Conservation (phyloP, 2,329 filamentous ascomycete species). For the Alternaria sp. region DNA sequence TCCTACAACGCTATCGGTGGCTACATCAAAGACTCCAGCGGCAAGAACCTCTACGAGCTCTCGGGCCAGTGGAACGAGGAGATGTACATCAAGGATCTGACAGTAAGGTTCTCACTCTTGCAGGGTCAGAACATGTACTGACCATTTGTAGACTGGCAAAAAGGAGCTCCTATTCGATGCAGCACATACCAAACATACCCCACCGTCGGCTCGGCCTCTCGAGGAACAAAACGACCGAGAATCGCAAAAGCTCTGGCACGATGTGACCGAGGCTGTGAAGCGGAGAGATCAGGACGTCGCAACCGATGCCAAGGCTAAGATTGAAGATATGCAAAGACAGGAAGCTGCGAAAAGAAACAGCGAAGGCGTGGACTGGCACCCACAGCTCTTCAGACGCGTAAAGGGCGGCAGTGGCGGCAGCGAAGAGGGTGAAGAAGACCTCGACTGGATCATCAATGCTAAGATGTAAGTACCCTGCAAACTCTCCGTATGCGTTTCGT, state of each 20-base stretch:
- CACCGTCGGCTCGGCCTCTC: constrained; percentile 75
- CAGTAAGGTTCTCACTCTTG: constrained; percentile 58
- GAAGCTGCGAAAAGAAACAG: constrained; percentile 82
- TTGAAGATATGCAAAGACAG: constrained; percentile 90
- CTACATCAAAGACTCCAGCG: constrained; percentile 84
- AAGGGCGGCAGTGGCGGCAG: constrained; percentile 71
- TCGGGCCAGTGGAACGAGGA: constrained; percentile 91
- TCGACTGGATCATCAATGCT: constrained; percentile 95
- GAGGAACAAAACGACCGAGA: constrained; percentile 89
- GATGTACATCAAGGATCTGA: constrained; percentile 87
- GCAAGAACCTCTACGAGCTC: constrained; percentile 87
- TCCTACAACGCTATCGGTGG: constrained; percentile 97
- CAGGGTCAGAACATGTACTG: not conserved
- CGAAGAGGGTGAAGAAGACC: constrained; percentile 83
- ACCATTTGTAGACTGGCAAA: constrained; percentile 74
- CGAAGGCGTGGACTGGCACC: constrained; percentile 84
- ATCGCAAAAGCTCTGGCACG: constrained; percentile 85
- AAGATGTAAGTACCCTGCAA: constrained; percentile 67
- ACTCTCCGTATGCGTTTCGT: not conserved
- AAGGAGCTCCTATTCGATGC: constrained; percentile 92
- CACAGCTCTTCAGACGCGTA: constrained; percentile 81
- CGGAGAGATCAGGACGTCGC: constrained; percentile 85
- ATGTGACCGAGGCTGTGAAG: constrained; percentile 81
- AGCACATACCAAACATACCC: constrained; percentile 74
- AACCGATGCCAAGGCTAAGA: constrained; percentile 94